Evolutionary conservation across 768 basidiomycete genomes (phyloP), one percentile per base, ranked within the genome.

Genomic region (Boletus huronensis): DNA sequence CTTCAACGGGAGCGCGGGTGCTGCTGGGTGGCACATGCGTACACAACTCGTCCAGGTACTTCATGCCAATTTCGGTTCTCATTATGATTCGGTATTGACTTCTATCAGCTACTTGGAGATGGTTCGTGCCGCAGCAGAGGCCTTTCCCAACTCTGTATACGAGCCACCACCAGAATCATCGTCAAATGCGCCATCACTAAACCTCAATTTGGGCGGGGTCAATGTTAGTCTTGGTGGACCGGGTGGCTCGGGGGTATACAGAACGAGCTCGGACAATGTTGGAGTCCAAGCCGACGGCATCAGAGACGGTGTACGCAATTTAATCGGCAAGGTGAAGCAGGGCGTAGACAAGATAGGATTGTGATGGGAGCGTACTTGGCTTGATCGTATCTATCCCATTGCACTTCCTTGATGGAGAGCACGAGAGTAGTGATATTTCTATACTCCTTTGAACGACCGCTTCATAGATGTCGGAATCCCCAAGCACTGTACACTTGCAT

Each of bases 1-100:
- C 76, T 29, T 71, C 75, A 21, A 78, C 82, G 14, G 88, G 88
- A 1, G 84, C 86, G 19, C 79, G 94, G 32, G 74, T 98, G 39
- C 70, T 99, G 3, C 81, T 99, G 4, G 97, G 96, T 2, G 96
- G 97, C 16, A 98, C 94, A 35, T 95, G 88, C 60, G 81, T 99
- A 13, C 95, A 97, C 69, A 98, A 98, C 66, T 97, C 96, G 5
- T 85, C 86, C 25, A 90, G 87, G 93, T 96, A 72, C 36, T 81
- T 58, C 29, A 26, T 45, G 28, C 28, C 32, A 38, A 21, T 39
- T 10, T 35, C 23, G 10, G n/a, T 32, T 48, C 13, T 44, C 28
- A 21, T 34, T 6, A 34, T 6, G 40, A 48, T 42, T 21, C 21
- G 10, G 28, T 55, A 38, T 39, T 58, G 46, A 55, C 10, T 46